Evolutionary conservation across 225 moss, liverwort and hornwort genomes (phyloP), one percentile per base, ranked within the genome.

Genomic region (Physcomitrellopsis africana): DNA sequence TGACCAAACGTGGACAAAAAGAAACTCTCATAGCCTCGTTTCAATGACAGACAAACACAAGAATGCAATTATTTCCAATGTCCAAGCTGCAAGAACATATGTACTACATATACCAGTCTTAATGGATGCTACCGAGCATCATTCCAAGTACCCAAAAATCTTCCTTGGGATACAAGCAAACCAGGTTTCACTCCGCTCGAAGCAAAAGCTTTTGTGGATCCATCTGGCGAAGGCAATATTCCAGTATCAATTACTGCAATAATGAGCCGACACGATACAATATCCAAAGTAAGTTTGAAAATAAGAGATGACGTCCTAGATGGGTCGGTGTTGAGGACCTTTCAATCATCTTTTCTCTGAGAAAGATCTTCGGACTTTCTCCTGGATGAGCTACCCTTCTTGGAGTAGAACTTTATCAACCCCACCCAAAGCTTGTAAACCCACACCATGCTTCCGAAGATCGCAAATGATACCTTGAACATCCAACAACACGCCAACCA

Each of bases 381-480:
- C 47, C 74, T 75, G 5, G 32, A 37, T 37, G 82, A 20, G 14
- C 74, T 59, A 67, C 58, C 65, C 64, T 79, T 86, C 26, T 51
- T 86, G 64, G 86, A 23, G 70, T 95, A 92, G 77, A 99, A 95
- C 81, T 92, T 93, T 6, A 93, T 64, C 82, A 99, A 84, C 14
- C 97, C 97, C n/a, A 88, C 20, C 97, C 97, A 99, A 4, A 99
- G 90, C 83, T 99, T 95, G 83, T 99, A 95, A 20, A 92, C 99
- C 99, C 99, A 99, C 23, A 99, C 44, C 76, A 95, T 82, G 80
- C 99, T 99, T 48, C 99, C 99, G 46, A 81, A 86, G 79, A 95
- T 92, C 0, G 92, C 99, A 60, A 99, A 99, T 12, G 89, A 67
- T 23, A 95, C 83, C 83, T 99, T 99, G 77, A 87, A 89, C 95